phyloP scores from a whole-genome alignment of 306 rosid species.

The Castanea sativa region DNA sequence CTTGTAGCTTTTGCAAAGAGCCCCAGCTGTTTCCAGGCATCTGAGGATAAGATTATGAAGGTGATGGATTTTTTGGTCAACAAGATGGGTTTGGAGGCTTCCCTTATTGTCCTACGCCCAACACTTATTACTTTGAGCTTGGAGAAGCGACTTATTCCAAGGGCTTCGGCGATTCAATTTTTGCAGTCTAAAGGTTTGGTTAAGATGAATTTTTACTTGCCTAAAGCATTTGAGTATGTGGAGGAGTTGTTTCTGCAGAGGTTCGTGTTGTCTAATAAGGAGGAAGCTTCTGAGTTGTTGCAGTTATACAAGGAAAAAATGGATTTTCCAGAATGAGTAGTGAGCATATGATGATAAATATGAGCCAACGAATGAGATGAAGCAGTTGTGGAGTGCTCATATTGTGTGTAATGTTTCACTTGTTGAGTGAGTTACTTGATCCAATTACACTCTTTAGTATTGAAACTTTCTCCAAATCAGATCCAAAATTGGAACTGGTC shows the following conservation, averaged over 20 bases:
- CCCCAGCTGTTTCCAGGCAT: constrained; percentile 39
- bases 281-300: constrained; percentile 30
- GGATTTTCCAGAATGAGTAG: background rate
- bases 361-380: background rate
- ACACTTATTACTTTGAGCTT: constrained; percentile 25
- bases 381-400: background rate
- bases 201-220: constrained; percentile 2
- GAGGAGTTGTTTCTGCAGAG: constrained; percentile 21
- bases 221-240: background rate
- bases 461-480: no score
- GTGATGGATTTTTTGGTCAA: constrained; percentile 42
- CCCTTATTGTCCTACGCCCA: constrained; percentile 9
- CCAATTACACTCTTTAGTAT: no score
- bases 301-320: constrained; percentile 23
- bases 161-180: background rate
- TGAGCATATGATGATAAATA: background rate
- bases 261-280: constrained; percentile 13
- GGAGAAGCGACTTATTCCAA: constrained; percentile 18
- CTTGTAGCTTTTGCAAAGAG: constrained; percentile 28
- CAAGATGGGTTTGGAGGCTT: constrained; percentile 27
- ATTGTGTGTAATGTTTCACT: background rate
- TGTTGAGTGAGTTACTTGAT: background rate
- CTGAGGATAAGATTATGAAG: constrained; percentile 32
- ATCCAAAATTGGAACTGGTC: no score
- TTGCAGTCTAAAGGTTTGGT: constrained; percentile 32